These are phyloP conservation scores for Fraxinus latifolia DNA, from an alignment of 305 asterid genomes.

Conservation along the genomic window DNA sequence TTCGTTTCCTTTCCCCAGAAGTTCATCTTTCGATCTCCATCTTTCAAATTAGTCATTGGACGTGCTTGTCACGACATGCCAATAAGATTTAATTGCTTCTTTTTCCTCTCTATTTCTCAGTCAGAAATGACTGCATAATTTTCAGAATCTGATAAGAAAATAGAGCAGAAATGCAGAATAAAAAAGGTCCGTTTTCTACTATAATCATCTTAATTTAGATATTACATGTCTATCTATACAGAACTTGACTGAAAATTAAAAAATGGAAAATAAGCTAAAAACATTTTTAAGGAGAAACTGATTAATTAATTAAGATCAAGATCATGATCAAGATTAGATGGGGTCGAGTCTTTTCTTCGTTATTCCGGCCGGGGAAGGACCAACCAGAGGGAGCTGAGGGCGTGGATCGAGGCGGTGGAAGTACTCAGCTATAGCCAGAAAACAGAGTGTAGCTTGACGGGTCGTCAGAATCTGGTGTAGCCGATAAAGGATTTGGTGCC, in stretches of 20 bases:
- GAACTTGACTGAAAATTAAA: not conserved
- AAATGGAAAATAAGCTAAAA: not conserved
- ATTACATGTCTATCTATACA: not conserved
- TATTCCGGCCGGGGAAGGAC: constrained; percentile 49
- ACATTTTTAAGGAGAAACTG: not conserved
- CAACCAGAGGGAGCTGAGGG: constrained; percentile 75
- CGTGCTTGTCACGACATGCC: no score
- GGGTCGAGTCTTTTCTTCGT: not conserved
- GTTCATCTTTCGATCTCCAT: no score
- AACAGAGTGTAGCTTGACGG: constrained; percentile 61
- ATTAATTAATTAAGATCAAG: not conserved
- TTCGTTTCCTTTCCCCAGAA: no score
- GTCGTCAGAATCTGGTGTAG: constrained; percentile 55
- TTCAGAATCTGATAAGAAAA: not conserved
- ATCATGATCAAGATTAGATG: not conserved
- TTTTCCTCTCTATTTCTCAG: not conserved
- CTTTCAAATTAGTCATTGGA: no score
- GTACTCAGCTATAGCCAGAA: constrained; percentile 60
- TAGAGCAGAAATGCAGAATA: not conserved
- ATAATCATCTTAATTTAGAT: not conserved
- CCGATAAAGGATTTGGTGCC: constrained; percentile 62
- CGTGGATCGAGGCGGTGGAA: constrained; percentile 62
- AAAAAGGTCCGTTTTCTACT: not conserved
- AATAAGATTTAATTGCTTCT: not conserved
- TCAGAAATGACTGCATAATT: constrained; percentile 10